A percentile compares a stretch with the other conserved stretches of the same genome.
Evolutionary conservation across 495 filamentous ascomycete genomes (phyloP).

Genomic region (Daldinia grandis): DNA sequence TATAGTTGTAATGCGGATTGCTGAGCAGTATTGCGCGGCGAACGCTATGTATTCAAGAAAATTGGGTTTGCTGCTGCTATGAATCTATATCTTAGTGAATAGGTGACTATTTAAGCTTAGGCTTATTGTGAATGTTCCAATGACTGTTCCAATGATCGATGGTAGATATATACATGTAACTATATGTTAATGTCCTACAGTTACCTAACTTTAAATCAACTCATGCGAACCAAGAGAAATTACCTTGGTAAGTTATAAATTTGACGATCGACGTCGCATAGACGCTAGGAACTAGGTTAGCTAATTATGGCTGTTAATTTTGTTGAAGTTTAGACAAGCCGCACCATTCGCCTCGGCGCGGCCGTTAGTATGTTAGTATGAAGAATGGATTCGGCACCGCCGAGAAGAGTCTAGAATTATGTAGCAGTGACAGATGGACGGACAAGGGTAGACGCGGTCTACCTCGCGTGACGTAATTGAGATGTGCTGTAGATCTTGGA

Average conservation of each 20-base stretch:
- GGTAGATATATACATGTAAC: too few relatives aligned
- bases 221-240: not conserved
- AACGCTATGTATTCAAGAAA: slow-evolving; percentile 12
- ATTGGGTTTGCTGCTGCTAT: slow-evolving; percentile 1
- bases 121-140: not conserved
- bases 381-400: not conserved
- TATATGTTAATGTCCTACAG: not conserved
- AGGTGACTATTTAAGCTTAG: not conserved
- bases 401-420: slow-evolving; percentile 20
- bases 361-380: slow-evolving; percentile 3
- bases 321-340: not conserved
- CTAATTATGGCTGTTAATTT: not conserved
- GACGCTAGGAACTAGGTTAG: not conserved
- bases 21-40: not conserved
- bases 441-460: not conserved
- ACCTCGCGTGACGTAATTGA: not conserved
- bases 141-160: not conserved
- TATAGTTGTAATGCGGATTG: slow-evolving; percentile 4
- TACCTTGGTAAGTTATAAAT: not conserved
- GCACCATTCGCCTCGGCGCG: slow-evolving; percentile 10
- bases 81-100: not conserved
- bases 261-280: not conserved
- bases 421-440: not conserved
- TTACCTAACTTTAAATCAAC: slow-evolving; percentile 12
- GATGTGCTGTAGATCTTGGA: not conserved